A percentile compares a stretch with the other conserved stretches of the same genome.
These are phyloP conservation scores for Cladosporium velox DNA, from an alignment of 2,329 filamentous ascomycete genomes.

Conservation along the genomic window DNA sequence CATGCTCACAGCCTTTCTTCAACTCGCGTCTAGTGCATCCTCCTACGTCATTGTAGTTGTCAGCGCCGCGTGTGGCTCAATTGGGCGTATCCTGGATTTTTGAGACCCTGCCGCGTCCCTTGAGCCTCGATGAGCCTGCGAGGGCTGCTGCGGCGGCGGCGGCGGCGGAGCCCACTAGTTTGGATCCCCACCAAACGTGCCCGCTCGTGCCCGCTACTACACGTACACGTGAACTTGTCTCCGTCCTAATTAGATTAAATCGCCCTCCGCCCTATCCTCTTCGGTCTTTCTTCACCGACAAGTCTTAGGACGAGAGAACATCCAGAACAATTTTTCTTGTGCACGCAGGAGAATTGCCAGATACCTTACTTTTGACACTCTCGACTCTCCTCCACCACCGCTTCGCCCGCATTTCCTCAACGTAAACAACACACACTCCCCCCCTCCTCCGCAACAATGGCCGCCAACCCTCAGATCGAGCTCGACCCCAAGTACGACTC, in stretches of 20 bases:
- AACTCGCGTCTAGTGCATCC: not conserved
- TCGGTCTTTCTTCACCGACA: slow-evolving; percentile 10
- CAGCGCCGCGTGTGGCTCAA: not conserved
- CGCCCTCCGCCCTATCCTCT: not conserved
- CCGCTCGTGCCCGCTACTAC: slow-evolving; percentile 4
- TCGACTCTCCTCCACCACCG: not conserved
- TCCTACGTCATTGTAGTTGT: slow-evolving; percentile 9
- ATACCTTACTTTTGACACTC: not conserved
- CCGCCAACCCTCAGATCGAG: slow-evolving; percentile 44
- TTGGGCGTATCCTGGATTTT: not conserved
- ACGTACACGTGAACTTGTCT: slow-evolving; percentile 4
- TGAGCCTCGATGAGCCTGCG: not conserved
- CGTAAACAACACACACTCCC: not conserved
- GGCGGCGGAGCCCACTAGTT: slow-evolving; percentile 1
- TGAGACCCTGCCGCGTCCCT: not conserved
- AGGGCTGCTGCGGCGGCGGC: not conserved
- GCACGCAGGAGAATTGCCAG: not conserved
- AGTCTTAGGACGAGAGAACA: not conserved
- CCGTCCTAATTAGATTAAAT: slow-evolving; percentile 7
- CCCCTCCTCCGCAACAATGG: slow-evolving; percentile 25
- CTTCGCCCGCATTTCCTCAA: not conserved
- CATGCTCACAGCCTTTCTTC: not conserved
- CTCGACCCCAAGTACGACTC: slow-evolving; percentile 86
- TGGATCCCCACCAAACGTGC: slow-evolving; percentile 5
- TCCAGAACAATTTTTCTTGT: not conserved